Evolutionary conservation across 352 stramenopile genomes (phyloP), one percentile per base, ranked within the genome.

Genomic region (Pythium sukuiense): DNA sequence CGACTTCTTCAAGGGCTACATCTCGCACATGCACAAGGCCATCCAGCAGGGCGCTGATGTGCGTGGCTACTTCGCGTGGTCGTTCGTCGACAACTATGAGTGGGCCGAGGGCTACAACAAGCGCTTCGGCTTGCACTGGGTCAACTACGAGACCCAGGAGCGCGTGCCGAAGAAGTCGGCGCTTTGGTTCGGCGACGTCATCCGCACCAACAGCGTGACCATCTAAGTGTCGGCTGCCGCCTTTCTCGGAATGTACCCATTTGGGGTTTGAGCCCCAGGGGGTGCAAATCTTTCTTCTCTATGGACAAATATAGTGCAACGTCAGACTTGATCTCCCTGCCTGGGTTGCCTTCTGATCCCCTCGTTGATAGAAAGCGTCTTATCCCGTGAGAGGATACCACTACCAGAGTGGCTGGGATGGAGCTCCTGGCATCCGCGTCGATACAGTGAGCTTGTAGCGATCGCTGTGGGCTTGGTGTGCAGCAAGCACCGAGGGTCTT

Each of bases 11-110:
- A 76, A 92, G 59, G 74, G 72, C 16, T 96, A 98, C 72, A 76
- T 98, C 55, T 69, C 72, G 29, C 87, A 81, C 55, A 87, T 95
- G 33, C 76, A 84, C 69, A 76, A 73, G 49, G 76, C 73, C 50
- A 77, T 84, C 33, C 58, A 68, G 24, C 65, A 87, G 29, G 77
- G 76, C 14, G 80, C 77, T 14, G 77, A 88, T 41, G 77, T 88
- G 54, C 77, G 77, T 20, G 90, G 85, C 11, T 98, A 97, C 68
- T 96, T 95, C 73, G 89, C 87, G 16, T 98, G 93, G 93, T 92
- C 77, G 41, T 87, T 98, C 27, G 72, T 98, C 53, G 93, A 98
- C 70, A 98, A 98, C 67, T 98, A 97, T 71, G 94, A 99, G 69
- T 99, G 96, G 96, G 80, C 92, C 41, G 73, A 72, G 20, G 77